A percentile compares a stretch with the other conserved stretches of the same genome.
These are phyloP conservation scores for Calonectria henricotiae DNA, from an alignment of 2,329 filamentous ascomycete genomes.

Conservation along the genomic window DNA sequence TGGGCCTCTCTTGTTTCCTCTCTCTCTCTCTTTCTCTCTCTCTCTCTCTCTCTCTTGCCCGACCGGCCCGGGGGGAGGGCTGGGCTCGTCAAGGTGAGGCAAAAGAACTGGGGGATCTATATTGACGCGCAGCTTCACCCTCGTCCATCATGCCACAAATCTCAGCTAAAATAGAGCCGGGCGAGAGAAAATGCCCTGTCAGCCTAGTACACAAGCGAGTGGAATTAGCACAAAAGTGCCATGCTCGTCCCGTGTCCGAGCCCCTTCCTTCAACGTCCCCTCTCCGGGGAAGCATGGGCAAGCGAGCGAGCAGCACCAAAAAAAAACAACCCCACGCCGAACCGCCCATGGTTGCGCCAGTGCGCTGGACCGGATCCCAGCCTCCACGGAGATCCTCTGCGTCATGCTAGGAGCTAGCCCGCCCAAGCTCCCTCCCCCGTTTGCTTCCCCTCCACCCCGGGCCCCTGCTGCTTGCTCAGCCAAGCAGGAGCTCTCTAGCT, in stretches of 20 bases:
- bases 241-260: slow-evolving; percentile 9
- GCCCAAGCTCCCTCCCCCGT: slow-evolving; percentile 8
- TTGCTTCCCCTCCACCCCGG: not conserved
- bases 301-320: not conserved
- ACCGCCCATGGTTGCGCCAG: slow-evolving; percentile 1
- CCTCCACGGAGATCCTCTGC: not conserved
- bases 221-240: not conserved
- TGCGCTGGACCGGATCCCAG: slow-evolving; percentile 9
- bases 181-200: not conserved
- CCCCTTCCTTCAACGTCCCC: not conserved
- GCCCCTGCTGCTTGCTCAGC: not conserved
- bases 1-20: not conserved
- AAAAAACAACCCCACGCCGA: not conserved
- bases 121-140: not conserved
- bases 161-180: not conserved
- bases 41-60: not conserved
- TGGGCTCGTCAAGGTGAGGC: slow-evolving; percentile 3
- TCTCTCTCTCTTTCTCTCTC: not conserved
- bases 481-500: slow-evolving; percentile 5
- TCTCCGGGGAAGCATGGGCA: slow-evolving; percentile 1
- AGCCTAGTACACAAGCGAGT: slow-evolving; percentile 12
- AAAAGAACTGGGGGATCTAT: not conserved
- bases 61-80: slow-evolving; percentile 4
- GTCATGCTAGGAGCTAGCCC: not conserved
- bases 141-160: slow-evolving; percentile 4